phyloP scores from a whole-genome alignment of 495 filamentous ascomycete genomes.

The Aspergillus affinis region DNA sequence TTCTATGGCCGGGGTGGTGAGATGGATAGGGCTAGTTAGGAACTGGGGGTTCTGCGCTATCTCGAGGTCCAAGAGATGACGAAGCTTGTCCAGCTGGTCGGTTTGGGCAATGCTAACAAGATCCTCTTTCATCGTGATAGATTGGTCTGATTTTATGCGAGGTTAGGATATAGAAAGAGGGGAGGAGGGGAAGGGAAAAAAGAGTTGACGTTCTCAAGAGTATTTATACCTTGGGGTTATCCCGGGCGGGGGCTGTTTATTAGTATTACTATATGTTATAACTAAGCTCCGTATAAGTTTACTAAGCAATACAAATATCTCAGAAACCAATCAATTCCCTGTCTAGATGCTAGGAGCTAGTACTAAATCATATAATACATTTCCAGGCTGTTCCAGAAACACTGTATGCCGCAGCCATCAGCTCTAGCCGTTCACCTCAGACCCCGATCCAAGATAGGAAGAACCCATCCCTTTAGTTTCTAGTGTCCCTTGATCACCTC shows the following conservation, averaged over 20 bases:
- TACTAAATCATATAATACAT: background rate
- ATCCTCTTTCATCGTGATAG: background rate
- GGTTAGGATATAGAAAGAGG: background rate
- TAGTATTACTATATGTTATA: background rate
- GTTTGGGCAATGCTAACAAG: background rate
- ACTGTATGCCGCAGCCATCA: background rate
- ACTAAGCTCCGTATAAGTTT: background rate
- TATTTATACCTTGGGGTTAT: background rate
- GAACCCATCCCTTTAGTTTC: too few relatives aligned
- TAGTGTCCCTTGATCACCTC: too few relatives aligned
- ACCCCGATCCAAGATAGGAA: too few relatives aligned
- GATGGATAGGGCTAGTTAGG: background rate
- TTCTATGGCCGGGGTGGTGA: background rate
- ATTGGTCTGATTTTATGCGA: background rate
- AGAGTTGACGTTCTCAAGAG: background rate
- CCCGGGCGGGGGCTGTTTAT: background rate
- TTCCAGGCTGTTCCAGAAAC: background rate
- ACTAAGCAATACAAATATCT: background rate
- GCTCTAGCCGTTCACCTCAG: too few relatives aligned
- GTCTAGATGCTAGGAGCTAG: background rate
- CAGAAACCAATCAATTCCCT: background rate
- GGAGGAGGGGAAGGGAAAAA: background rate
- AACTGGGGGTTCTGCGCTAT: background rate
- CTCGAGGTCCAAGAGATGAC: background rate
- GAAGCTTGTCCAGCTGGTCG: background rate